Evolutionary conservation across 768 basidiomycete genomes (phyloP).

Genomic region (Tephrocybe sp.): DNA sequence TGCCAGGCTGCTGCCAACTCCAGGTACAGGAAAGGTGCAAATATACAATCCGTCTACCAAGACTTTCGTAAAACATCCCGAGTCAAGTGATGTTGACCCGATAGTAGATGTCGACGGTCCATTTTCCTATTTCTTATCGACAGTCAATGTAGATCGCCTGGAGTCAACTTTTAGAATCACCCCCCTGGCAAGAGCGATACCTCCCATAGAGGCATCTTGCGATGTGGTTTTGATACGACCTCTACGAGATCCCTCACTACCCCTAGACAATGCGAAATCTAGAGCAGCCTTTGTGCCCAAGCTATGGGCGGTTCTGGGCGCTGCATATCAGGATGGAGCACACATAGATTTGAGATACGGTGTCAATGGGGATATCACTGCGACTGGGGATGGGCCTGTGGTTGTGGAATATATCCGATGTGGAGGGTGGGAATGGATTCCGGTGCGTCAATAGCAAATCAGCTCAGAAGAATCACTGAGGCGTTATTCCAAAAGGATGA

Average conservation of each 20-base stretch:
- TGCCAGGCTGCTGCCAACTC: conserved; percentile 53
- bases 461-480: neutral
- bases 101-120: conserved; percentile 64
- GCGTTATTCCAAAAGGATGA: conserved; percentile 42
- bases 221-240: conserved; percentile 82
- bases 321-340: conserved; percentile 76
- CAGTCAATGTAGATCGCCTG: conserved; percentile 80
- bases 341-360: conserved; percentile 65
- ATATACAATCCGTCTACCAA: conserved; percentile 56
- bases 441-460: conserved; percentile 38
- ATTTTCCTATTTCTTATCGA: conserved; percentile 83
- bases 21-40: conserved; percentile 39
- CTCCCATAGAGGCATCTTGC: conserved; percentile 47
- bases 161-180: conserved; percentile 80
- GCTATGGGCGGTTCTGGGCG: conserved; percentile 48
- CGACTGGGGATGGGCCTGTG: conserved; percentile 42
- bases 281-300: conserved; percentile 52
- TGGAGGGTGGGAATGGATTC: conserved; percentile 84
- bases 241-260: conserved; percentile 47
- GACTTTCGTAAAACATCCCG: conserved; percentile 42
- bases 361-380: conserved; percentile 35
- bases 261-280: conserved; percentile 36
- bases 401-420: conserved; percentile 81
- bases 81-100: conserved; percentile 28
- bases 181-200: conserved; percentile 51